These are phyloP conservation scores for Boletus vinaceobasis DNA, from an alignment of 768 basidiomycete species.

Conservation along the genomic window DNA sequence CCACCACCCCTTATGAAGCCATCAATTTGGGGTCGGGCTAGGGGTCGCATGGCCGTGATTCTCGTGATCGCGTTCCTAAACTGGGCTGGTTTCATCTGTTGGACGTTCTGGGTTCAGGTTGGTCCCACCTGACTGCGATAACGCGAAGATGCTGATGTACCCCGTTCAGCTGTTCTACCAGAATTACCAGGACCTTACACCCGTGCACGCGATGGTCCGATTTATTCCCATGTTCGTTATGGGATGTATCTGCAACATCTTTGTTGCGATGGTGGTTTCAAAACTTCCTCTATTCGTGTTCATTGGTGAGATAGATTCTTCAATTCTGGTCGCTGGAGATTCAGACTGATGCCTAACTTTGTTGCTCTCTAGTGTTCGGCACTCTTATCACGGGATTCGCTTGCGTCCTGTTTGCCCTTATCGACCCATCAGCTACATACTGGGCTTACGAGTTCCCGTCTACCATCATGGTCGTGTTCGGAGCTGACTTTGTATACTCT, in stretches of 20 bases:
- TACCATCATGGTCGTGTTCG: conserved; percentile 60
- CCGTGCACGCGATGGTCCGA: conserved; percentile 61
- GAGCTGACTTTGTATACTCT: conserved; percentile 75
- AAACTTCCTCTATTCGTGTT: conserved; percentile 55
- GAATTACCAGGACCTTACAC: conserved; percentile 50
- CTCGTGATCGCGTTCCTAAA: conserved; percentile 61
- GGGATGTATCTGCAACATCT: conserved; percentile 60
- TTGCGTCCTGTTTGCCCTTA: conserved; percentile 65
- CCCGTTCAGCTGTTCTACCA: conserved; percentile 64
- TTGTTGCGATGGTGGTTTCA: conserved; percentile 59
- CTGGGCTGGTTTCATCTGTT: conserved; percentile 56
- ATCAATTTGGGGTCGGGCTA: conserved; percentile 59
- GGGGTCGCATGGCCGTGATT: conserved; percentile 59
- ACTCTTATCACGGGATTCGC: conserved; percentile 56
- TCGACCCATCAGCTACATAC: conserved; percentile 52
- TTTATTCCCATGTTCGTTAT: conserved; percentile 69
- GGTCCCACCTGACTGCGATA: background rate
- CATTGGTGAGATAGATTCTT: conserved; percentile 40
- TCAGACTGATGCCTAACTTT: conserved; percentile 1
- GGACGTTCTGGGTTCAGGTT: conserved; percentile 51
- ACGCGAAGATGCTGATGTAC: background rate
- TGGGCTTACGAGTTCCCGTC: conserved; percentile 80
- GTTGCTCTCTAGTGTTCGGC: conserved; percentile 41
- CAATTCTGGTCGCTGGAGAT: background rate
- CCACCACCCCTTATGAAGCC: conserved; percentile 67